Evolutionary conservation across 768 basidiomycete genomes (phyloP).

Genomic region (Boletus subparvulus): DNA sequence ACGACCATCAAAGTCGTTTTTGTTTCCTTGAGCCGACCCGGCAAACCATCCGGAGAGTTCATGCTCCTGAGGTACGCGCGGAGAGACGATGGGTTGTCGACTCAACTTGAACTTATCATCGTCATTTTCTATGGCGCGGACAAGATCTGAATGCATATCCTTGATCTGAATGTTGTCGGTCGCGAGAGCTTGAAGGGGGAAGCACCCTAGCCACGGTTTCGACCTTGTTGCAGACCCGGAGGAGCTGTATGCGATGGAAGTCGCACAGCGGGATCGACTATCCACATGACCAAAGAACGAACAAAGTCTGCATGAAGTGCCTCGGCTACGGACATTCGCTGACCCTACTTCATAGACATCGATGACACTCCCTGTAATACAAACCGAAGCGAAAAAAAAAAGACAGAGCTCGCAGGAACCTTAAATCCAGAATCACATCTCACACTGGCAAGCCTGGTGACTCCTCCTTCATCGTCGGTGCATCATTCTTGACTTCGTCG

Average conservation of each 20-base stretch:
- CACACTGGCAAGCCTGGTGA: too few species aligned
- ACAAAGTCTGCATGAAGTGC: too few species aligned
- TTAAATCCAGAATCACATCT: too few species aligned
- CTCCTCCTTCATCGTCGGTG: too few species aligned
- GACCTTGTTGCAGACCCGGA: constrained; percentile 38
- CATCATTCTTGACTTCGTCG: background rate
- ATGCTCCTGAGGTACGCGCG: constrained; percentile 48
- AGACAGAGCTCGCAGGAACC: too few species aligned
- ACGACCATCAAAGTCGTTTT: constrained; percentile 80
- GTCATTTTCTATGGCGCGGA: background rate
- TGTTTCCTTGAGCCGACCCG: constrained; percentile 55
- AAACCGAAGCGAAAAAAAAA: too few species aligned
- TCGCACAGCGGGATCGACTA: constrained; percentile 43
- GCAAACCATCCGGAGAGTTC: constrained; percentile 56
- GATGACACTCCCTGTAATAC: too few species aligned
- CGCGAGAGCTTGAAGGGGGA: background rate
- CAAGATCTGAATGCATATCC: background rate
- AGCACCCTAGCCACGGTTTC: constrained; percentile 41
- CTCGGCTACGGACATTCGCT: too few species aligned
- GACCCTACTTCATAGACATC: too few species aligned
- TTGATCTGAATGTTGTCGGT: background rate
- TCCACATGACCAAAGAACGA: constrained; percentile 59
- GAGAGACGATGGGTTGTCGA: constrained; percentile 38
- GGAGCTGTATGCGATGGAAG: constrained; percentile 55
- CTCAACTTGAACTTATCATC: background rate